Evolutionary conservation across 495 filamentous ascomycete species (phyloP).

Genomic region (Mytilinidion resinicola): DNA sequence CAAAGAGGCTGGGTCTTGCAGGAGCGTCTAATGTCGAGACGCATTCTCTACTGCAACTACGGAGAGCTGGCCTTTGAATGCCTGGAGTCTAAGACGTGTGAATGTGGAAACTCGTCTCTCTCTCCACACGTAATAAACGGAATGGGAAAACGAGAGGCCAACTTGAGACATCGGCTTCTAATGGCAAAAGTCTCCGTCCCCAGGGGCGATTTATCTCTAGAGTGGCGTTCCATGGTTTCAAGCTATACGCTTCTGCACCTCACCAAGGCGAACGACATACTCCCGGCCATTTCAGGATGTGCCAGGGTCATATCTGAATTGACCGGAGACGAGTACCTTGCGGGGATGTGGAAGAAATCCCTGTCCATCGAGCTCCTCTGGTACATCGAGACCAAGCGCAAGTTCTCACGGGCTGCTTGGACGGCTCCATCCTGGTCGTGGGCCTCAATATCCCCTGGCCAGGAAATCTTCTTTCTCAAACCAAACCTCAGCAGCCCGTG

Average conservation of each 20-base stretch:
- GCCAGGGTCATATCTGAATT: neutral
- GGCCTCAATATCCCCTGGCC: neutral
- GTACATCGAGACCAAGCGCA: neutral
- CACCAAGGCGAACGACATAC: neutral
- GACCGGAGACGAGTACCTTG: neutral
- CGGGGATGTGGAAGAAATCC: conserved; percentile 1
- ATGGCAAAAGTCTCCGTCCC: neutral
- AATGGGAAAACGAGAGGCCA: neutral
- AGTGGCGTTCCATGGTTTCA: conserved; percentile 1
- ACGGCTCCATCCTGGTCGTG: conserved; percentile 6
- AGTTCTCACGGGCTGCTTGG: neutral
- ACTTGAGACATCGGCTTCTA: too few relatives aligned
- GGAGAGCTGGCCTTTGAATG: conserved; percentile 8
- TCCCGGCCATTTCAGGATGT: conserved; percentile 5
- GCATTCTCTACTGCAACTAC: conserved; percentile 1
- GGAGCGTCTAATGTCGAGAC: conserved; percentile 3
- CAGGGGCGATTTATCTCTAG: too few relatives aligned
- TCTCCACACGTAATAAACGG: neutral
- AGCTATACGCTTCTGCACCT: conserved; percentile 1
- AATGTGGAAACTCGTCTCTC: conserved; percentile 5
- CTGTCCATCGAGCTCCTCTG: neutral
- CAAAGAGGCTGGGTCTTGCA: conserved; percentile 4
- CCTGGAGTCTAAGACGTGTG: neutral
- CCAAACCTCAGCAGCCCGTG: neutral
- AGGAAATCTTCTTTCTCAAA: neutral